Conservation (phyloP, 2,329 filamentous ascomycete species). For the Talaromyces amestolkiae region DNA sequence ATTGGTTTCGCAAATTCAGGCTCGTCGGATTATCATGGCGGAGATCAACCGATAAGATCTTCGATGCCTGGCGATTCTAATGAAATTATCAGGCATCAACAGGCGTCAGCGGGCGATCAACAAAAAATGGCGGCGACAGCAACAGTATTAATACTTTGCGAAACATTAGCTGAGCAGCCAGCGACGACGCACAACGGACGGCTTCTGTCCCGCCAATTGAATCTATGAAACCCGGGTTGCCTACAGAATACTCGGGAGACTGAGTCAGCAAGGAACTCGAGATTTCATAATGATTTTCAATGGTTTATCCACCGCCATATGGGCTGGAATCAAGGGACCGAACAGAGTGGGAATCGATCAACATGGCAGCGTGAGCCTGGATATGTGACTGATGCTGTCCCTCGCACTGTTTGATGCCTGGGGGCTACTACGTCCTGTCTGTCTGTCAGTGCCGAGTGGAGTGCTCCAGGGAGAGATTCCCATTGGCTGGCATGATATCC, state of each 20-base stretch:
- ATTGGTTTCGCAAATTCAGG: neutral
- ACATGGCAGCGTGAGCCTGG: neutral
- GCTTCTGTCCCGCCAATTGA: slow-evolving; percentile 3
- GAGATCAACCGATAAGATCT: neutral
- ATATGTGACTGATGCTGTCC: neutral
- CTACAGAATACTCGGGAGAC: neutral
- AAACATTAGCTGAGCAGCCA: neutral
- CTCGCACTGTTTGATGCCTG: neutral
- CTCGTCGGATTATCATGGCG: neutral
- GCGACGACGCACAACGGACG: neutral
- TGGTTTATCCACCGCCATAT: neutral
- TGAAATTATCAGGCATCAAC: neutral
- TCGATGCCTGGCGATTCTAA: neutral
- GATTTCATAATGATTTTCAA: neutral
- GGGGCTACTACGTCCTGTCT: no score
- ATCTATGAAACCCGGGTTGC: neutral
- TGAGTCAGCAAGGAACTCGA: neutral
- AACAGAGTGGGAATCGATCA: neutral
- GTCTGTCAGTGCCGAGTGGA: neutral
- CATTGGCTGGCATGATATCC: neutral
- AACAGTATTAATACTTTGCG: neutral
- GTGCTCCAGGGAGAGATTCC: neutral
- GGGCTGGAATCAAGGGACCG: neutral
- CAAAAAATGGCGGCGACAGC: neutral
- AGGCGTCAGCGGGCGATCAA: no score